These are phyloP conservation scores for Pyrenopolyporus hunteri DNA, from an alignment of 495 filamentous ascomycete genomes.

Conservation along the genomic window DNA sequence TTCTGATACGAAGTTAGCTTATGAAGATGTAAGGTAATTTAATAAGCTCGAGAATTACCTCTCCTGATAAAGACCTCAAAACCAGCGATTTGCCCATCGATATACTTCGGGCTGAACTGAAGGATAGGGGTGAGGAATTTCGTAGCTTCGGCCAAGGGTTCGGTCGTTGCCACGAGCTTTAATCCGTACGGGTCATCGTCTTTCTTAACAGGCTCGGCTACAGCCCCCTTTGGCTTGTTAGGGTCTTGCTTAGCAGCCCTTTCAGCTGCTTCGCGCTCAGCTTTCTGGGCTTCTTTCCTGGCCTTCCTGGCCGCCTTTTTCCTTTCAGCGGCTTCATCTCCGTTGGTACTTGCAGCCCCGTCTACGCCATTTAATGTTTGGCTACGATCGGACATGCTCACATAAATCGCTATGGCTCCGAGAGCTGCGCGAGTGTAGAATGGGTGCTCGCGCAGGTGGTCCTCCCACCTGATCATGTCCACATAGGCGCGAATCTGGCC, in stretches of 20 bases:
- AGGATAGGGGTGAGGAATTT: constrained; percentile 85
- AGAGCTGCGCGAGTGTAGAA: constrained; percentile 90
- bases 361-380: constrained; percentile 61
- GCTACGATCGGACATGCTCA: constrained; percentile 79
- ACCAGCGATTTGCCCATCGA: constrained; percentile 81
- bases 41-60: constrained; percentile 50
- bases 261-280: constrained; percentile 80
- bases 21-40: background rate
- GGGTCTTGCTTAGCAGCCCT: constrained; percentile 73
- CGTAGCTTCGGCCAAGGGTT: constrained; percentile 83
- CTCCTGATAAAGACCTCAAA: constrained; percentile 85
- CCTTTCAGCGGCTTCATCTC: constrained; percentile 69
- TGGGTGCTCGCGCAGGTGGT: constrained; percentile 85
- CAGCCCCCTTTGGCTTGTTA: constrained; percentile 64
- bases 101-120: constrained; percentile 78
- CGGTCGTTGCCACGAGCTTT: constrained; percentile 75
- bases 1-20: constrained; percentile 58
- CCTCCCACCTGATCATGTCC: constrained; percentile 96
- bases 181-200: constrained; percentile 86
- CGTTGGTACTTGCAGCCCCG: constrained; percentile 55
- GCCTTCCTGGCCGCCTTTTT: constrained; percentile 98
- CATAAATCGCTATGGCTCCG: constrained; percentile 78
- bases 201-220: constrained; percentile 71
- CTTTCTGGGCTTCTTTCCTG: constrained; percentile 85
- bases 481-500: constrained; percentile 94